These are phyloP conservation scores for Capronia americana DNA, from an alignment of 2,329 filamentous ascomycete species.

Conservation along the genomic window DNA sequence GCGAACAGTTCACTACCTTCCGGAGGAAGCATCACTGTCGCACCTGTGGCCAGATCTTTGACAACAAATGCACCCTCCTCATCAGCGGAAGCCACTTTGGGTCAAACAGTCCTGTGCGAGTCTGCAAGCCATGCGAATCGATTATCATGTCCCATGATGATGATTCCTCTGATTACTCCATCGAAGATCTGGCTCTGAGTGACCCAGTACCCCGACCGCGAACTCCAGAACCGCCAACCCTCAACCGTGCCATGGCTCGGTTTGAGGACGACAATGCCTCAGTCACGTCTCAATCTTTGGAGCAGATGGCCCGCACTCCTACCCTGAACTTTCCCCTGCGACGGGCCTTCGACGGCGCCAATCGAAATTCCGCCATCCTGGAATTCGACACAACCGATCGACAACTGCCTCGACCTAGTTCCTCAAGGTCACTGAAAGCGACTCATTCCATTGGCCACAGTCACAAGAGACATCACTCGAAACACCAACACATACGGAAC, in stretches of 20 bases:
- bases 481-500: conserved; percentile 79
- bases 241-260: conserved; percentile 28
- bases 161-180: conserved; percentile 89
- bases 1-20: conserved; percentile 89
- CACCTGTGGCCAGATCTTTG: conserved; percentile 96
- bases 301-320: conserved; percentile 58
- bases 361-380: conserved; percentile 83
- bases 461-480: conserved; percentile 86
- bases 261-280: conserved; percentile 57
- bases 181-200: conserved; percentile 61
- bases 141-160: conserved; percentile 92
- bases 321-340: conserved; percentile 70
- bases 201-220: conserved; percentile 35
- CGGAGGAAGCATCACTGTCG: conserved; percentile 96
- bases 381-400: conserved; percentile 82
- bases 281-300: conserved; percentile 54
- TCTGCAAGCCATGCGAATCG: conserved; percentile 90
- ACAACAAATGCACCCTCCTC: conserved; percentile 92
- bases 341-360: conserved; percentile 73
- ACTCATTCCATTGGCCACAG: conserved; percentile 71
- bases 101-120: conserved; percentile 79
- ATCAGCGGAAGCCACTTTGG: conserved; percentile 87
- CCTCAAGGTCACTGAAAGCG: conserved; percentile 85
- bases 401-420: conserved; percentile 82
- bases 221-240: conserved; percentile 34